Evolutionary conservation across 2,329 filamentous ascomycete species (phyloP).

Genomic region (Rutstroemia sp.): DNA sequence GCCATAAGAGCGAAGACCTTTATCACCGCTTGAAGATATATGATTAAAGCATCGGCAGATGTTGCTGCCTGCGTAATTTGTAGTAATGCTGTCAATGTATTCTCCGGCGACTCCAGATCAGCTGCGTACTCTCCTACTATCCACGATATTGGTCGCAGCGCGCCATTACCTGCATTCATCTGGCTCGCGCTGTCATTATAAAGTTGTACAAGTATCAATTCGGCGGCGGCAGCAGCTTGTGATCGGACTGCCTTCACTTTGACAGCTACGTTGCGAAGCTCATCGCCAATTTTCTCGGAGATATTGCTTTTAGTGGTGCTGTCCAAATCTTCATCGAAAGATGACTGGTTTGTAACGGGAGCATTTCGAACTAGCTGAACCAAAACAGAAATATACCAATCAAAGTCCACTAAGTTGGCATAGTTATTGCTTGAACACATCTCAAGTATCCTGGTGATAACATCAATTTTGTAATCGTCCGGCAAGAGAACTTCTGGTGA

Average conservation of each 20-base stretch:
- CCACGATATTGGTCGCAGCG: conserved; percentile 74
- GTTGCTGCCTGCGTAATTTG: conserved; percentile 51
- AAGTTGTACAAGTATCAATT: conserved; percentile 60
- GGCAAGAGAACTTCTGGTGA: conserved; percentile 58
- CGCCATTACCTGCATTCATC: conserved; percentile 52
- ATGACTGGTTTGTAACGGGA: conserved; percentile 38
- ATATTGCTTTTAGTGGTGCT: conserved; percentile 33
- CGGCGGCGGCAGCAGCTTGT: conserved; percentile 76
- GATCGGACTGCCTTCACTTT: conserved; percentile 78
- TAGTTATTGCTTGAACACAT: conserved; percentile 93
- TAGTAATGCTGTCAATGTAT: conserved; percentile 65
- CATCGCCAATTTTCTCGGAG: conserved; percentile 68
- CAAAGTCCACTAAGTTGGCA: conserved; percentile 78
- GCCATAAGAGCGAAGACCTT: conserved; percentile 76
- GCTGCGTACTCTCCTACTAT: conserved; percentile 80
- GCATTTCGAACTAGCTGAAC: conserved; percentile 74
- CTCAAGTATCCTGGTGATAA: conserved; percentile 73
- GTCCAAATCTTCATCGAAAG: conserved; percentile 13
- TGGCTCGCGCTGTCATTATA: conserved; percentile 44
- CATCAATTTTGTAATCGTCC: conserved; percentile 76
- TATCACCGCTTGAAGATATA: conserved; percentile 74
- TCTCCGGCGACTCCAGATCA: conserved; percentile 62
- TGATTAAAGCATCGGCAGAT: conserved; percentile 59
- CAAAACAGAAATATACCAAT: conserved; percentile 92
- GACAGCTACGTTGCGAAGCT: conserved; percentile 84